These are phyloP conservation scores for Lagenidium sp. DNA, from an alignment of 352 stramenopile species.

Conservation along the genomic window DNA sequence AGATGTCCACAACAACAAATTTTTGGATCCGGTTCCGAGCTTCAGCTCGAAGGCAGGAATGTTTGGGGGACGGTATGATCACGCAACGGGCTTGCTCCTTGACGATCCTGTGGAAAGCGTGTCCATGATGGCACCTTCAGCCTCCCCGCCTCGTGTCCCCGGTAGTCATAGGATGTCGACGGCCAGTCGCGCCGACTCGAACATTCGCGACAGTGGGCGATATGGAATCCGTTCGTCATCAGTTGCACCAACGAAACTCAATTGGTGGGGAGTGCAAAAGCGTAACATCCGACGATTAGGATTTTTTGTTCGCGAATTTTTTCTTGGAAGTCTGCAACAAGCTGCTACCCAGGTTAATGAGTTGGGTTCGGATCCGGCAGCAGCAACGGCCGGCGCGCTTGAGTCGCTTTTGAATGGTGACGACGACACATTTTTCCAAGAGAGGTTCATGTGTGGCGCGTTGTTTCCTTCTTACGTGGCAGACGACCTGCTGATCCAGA, in stretches of 20 bases:
- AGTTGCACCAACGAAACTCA: slow-evolving; percentile 20
- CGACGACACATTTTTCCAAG: slow-evolving; percentile 79
- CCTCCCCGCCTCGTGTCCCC: neutral
- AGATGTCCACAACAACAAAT: slow-evolving; percentile 80
- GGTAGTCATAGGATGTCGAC: neutral
- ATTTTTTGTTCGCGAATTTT: slow-evolving; percentile 34
- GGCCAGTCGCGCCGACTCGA: neutral
- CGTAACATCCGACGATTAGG: neutral
- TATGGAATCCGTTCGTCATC: slow-evolving; percentile 14
- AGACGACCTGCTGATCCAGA: slow-evolving; percentile 79
- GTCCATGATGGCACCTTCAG: too few relatives aligned
- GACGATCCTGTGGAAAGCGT: neutral
- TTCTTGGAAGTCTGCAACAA: slow-evolving; percentile 50
- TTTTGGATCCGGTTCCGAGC: slow-evolving; percentile 63
- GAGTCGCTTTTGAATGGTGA: slow-evolving; percentile 34
- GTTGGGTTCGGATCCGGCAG: slow-evolving; percentile 16
- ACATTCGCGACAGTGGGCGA: neutral
- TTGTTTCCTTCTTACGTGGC: slow-evolving; percentile 75
- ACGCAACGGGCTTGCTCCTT: slow-evolving; percentile 4
- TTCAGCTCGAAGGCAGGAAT: slow-evolving; percentile 20
- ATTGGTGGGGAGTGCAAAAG: slow-evolving; percentile 31
- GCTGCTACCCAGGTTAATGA: slow-evolving; percentile 38
- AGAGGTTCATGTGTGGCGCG: slow-evolving; percentile 76
- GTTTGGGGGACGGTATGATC: neutral
- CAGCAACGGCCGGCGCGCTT: slow-evolving; percentile 8